Base-by-base conservation (phyloP, 2,329 filamentous ascomycete species). In the Tolypocladium amazonense region DNA sequence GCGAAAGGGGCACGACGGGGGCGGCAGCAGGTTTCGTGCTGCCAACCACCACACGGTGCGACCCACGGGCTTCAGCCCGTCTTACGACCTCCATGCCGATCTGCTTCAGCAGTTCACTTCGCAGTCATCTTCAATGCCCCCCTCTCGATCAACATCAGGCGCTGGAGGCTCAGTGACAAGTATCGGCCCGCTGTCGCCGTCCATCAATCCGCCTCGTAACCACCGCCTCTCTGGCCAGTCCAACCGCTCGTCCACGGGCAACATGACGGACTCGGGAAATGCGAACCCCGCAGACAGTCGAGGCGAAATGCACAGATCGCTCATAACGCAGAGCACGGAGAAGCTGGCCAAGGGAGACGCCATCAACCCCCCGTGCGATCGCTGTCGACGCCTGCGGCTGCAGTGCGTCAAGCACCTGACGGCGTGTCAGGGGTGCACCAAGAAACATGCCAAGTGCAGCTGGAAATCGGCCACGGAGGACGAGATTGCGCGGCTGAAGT, bases 391-490 rank as follows among this genome's bases (percentile, higher is more conserved):
- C 37, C 77, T 95, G 20, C 86, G 89, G 64, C 89, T 92, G 75
- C 85, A 90, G 60, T 96, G 91, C 63, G 77, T 92, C 56, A 95
- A 95, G 73, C 89, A 96, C 63, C 78, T 94, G 45, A 95, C 90
- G 0, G 90, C 90, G 11, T 96, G 92, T 69, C 85, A 88, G 72
- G 90, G 90, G 27, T 96, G 91, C 72, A 95, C 91, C 0, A 92
- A 90, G 71, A 95, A 95, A 71, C 91, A 96, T 70, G 90, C 90
- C 25, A 92, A 92, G 67, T 96, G 91, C 71, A 87, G 86, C 18
- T 96, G 91, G 91, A 89, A 87, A 65, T 85, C 88, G 53, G 84
- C 94, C n/a, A 86, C 84, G 20, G 85, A 90, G 38, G 87, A 88
- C 3, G 92, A 96, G 61, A 68, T 77, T 35, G 67, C 68, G 33